These are phyloP conservation scores for Verbena officinalis DNA, from an alignment of 257 asterid genomes.

Conservation along the genomic window DNA sequence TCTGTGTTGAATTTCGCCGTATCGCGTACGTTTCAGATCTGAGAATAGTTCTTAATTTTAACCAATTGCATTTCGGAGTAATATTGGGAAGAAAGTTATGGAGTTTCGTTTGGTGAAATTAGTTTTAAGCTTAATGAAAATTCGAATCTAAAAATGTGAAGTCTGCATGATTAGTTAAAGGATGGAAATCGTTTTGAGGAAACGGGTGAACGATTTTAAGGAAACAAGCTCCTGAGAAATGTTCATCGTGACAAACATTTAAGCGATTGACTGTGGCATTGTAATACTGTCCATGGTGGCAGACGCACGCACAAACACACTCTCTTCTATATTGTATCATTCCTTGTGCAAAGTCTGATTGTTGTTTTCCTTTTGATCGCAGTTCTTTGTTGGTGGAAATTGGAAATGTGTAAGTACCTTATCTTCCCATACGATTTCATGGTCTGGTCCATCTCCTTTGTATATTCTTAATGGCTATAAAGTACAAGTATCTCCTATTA, in stretches of 20 bases:
- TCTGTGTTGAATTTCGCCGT: neutral
- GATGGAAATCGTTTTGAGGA: too few species aligned
- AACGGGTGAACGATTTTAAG: neutral
- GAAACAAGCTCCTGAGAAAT: neutral
- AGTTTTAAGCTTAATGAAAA: too few species aligned
- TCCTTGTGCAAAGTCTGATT: constrained; percentile 28
- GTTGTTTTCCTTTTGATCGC: constrained; percentile 44
- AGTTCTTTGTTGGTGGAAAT: constrained; percentile 99
- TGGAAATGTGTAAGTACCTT: constrained; percentile 96
- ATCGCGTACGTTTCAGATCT: constrained; percentile 32
- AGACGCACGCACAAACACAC: neutral
- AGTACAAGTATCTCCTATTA: neutral
- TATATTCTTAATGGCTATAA: neutral
- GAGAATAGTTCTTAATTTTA: neutral
- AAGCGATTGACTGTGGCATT: neutral
- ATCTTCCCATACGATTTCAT: neutral
- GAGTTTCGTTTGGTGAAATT: too few species aligned
- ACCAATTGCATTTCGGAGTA: constrained; percentile 12
- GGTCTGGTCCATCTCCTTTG: constrained; percentile 5
- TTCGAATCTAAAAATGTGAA: too few species aligned
- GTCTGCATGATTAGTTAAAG: too few species aligned
- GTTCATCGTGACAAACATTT: neutral
- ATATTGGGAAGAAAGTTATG: neutral
- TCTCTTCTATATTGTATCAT: neutral
- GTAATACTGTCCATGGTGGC: neutral